phyloP scores from a whole-genome alignment of 441 rosid species.

The Sinapis alba region DNA sequence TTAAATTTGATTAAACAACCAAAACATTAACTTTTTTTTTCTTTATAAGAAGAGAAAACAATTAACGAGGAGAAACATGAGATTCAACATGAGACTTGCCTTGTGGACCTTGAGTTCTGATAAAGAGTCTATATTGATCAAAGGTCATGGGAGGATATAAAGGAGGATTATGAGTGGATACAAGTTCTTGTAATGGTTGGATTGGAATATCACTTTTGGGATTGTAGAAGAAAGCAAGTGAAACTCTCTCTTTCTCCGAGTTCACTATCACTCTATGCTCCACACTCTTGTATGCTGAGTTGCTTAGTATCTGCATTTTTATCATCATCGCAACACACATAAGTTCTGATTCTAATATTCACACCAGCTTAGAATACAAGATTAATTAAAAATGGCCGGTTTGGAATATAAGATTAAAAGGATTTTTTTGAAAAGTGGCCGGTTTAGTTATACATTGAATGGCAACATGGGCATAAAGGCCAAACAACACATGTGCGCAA shows the following conservation, averaged over 20 bases:
- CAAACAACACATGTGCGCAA: constrained; percentile 35
- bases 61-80: constrained; percentile 53
- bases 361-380: neutral
- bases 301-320: constrained; percentile 71
- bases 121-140: constrained; percentile 77
- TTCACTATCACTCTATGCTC: constrained; percentile 90
- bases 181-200: constrained; percentile 66
- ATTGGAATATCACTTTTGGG: constrained; percentile 82
- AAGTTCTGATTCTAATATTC: neutral
- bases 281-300: constrained; percentile 78
- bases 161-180: constrained; percentile 57
- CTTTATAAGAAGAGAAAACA: neutral
- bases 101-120: constrained; percentile 68
- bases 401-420: neutral
- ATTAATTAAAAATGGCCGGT: neutral
- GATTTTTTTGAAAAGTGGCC: neutral
- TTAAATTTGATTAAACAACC: constrained; percentile 8
- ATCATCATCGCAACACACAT: neutral
- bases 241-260: constrained; percentile 61
- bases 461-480: constrained; percentile 33
- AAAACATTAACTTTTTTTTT: neutral
- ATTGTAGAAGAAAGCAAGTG: constrained; percentile 90
- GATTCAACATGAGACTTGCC: constrained; percentile 90
- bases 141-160: constrained; percentile 75
- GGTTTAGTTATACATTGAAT: constrained; percentile 5